Base-by-base conservation (phyloP, 371 early-diverging fungal genomes). In the Zopfochytrium polystomum region DNA sequence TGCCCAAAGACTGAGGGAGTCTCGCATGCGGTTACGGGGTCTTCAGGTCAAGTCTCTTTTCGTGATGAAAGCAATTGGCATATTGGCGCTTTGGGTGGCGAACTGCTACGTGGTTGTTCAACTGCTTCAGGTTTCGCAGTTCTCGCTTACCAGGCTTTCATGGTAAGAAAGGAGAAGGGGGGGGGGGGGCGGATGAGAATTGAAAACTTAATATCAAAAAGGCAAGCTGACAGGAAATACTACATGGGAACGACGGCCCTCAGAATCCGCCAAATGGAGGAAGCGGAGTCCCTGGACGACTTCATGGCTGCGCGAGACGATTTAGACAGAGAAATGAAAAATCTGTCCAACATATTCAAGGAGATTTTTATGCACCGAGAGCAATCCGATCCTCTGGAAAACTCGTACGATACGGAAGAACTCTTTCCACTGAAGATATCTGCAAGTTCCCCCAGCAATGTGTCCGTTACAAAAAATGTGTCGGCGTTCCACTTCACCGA, bases 271-370 rank as follows among this genome's bases (percentile, higher is more conserved):
- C 7, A 7, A 38, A 38, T 38, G 38, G 11, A 38, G 38, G 7
- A 38, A 7, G 18, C 38, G 11, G 11, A 7, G 38, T 11, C 38
- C 7, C 11, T 38, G 38, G 38, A 38, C 7, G 18, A 11, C 38
- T 38, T 11, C 38, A 38, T 11, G 11, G 38, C 11, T 18, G 7
- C 7, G 7, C 43, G 38, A 47, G 31, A n/a, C n/a, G 7, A n/a
- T 1, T n/a, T 62, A 20, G n/a, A 20, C 34, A 11, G 46, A 13
- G 62, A 62, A 47, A 62, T 55, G 54, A 1, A 47, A 43, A 62
- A 55, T 27, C 44, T 62, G 1, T 55, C 62, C 6, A 46, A 11
- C 1, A 30, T 32, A 6, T 25, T 20, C 5, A 22, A 62, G 15
- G 44, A 25, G 18, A 18, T 55, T 11, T 62, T 47, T 38, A 4